A percentile compares a stretch with the other conserved stretches of the same genome.
Evolutionary conservation across 306 rosid species (phyloP).

Genomic region (Biancaea sappan): DNA sequence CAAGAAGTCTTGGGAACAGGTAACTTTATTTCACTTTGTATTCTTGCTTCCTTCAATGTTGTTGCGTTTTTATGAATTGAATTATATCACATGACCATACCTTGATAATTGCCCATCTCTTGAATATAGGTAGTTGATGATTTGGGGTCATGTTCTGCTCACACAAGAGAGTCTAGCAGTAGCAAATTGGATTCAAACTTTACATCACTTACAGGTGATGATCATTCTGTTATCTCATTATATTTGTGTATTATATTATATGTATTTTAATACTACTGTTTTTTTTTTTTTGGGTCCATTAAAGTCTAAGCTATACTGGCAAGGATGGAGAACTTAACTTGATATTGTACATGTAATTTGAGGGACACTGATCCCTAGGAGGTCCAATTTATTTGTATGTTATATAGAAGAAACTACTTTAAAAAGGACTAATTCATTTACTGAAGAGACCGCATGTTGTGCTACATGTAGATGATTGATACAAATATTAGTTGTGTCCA

Average conservation of each 20-base stretch:
- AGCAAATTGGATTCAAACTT: constrained; percentile 43
- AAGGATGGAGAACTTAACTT: constrained; percentile 23
- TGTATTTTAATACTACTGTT: neutral
- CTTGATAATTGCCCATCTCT: constrained; percentile 32
- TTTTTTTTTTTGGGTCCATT: neutral
- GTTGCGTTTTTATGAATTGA: neutral
- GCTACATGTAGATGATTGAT: constrained; percentile 6
- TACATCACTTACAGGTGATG: constrained; percentile 49
- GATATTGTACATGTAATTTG: constrained; percentile 8
- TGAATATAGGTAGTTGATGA: constrained; percentile 65
- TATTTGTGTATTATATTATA: constrained; percentile 17
- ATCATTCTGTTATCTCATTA: constrained; percentile 24
- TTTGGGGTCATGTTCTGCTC: constrained; percentile 65
- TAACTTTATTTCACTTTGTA: constrained; percentile 29
- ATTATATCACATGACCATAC: constrained; percentile 5
- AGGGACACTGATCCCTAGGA: constrained; percentile 21
- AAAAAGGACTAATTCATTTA: neutral
- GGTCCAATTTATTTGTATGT: constrained; percentile 1
- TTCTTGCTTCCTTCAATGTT: constrained; percentile 27
- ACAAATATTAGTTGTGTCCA: constrained; percentile 5
- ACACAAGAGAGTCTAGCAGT: constrained; percentile 46
- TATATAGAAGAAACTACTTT: constrained; percentile 8
- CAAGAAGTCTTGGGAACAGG: constrained; percentile 81
- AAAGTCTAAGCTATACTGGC: constrained; percentile 10
- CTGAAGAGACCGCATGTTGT: neutral